Evolutionary conservation across 495 filamentous ascomycete species (phyloP).

Genomic region (Daldinia bambusicola): DNA sequence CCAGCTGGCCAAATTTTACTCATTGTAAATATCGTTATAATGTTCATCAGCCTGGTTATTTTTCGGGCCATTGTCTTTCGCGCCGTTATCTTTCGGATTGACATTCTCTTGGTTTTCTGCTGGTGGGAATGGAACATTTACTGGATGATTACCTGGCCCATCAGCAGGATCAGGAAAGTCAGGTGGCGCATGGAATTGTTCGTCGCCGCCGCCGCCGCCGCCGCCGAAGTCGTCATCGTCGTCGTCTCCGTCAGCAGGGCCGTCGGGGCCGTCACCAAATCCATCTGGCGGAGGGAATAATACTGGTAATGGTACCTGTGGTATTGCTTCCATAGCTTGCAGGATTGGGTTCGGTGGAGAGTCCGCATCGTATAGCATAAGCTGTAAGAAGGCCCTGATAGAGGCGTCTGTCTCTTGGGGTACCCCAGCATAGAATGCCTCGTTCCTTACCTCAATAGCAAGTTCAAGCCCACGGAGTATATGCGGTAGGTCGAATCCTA

Average conservation of each 20-base stretch:
- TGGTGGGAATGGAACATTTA: background rate
- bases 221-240: background rate
- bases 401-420: conserved; percentile 5
- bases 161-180: background rate
- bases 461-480: background rate
- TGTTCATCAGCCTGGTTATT: background rate
- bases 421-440: background rate
- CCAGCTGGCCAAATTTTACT: background rate
- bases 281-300: too few relatives aligned
- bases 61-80: too few relatives aligned
- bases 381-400: background rate
- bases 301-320: background rate
- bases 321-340: background rate
- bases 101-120: too few relatives aligned
- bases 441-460: background rate
- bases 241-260: background rate
- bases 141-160: background rate
- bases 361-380: conserved; percentile 5
- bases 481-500: background rate
- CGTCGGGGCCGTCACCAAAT: background rate
- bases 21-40: background rate
- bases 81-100: too few relatives aligned
- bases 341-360: background rate
- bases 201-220: background rate
- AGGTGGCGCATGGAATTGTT: background rate